Evolutionary conservation across 2,329 filamentous ascomycete genomes (phyloP).

Genomic region (Sporothrix pallida): DNA sequence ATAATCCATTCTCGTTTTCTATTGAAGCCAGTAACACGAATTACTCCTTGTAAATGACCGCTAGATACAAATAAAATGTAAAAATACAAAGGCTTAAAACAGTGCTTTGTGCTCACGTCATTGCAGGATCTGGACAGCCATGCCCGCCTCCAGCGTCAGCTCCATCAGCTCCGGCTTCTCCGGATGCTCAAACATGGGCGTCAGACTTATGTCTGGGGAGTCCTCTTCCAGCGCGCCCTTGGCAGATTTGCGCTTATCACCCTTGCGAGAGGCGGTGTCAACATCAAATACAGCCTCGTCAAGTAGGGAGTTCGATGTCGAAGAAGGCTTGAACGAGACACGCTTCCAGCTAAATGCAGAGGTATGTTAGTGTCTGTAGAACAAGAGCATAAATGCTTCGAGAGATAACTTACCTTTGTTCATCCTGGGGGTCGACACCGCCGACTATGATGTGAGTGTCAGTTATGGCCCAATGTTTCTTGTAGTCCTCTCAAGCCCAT

Average conservation of each 20-base stretch:
- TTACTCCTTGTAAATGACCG: too few species aligned
- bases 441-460: conserved; percentile 44
- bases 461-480: too few species aligned
- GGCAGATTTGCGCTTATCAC: conserved; percentile 63
- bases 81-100: too few species aligned
- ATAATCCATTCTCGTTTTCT: neutral
- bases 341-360: conserved; percentile 62
- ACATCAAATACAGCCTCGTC: conserved; percentile 62
- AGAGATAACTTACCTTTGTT: conserved; percentile 55
- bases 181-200: conserved; percentile 55
- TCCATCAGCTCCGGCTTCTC: conserved; percentile 45
- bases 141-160: conserved; percentile 60
- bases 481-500: too few species aligned
- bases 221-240: conserved; percentile 61
- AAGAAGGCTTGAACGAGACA: conserved; percentile 58
- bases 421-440: conserved; percentile 67
- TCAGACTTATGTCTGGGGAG: conserved; percentile 70
- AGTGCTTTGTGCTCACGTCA: conserved; percentile 39
- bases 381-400: too few species aligned
- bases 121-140: conserved; percentile 58
- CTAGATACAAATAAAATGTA: too few species aligned
- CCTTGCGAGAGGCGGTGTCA: conserved; percentile 64
- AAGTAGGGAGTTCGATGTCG: conserved; percentile 52
- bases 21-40: neutral
- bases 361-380: neutral